phyloP scores from a whole-genome alignment of 164 flowering plant species.

The Vitis cinerea region DNA sequence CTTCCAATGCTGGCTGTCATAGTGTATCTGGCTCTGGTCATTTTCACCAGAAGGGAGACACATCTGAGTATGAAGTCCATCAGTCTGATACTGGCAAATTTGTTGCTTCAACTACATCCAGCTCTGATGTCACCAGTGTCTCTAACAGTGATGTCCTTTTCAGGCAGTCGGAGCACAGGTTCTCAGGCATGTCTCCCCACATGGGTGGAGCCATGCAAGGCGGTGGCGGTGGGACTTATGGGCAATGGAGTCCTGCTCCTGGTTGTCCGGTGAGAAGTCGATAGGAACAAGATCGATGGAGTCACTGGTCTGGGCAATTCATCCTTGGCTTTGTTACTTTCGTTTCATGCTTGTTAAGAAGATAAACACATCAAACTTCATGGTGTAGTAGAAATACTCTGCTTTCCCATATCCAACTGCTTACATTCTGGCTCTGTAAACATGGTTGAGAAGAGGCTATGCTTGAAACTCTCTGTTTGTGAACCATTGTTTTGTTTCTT shows the following conservation, averaged over 20 bases:
- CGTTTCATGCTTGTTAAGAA: neutral
- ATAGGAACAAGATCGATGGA: neutral
- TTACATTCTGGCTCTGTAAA: neutral
- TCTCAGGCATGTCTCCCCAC: conserved; percentile 33
- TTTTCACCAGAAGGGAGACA: conserved; percentile 19
- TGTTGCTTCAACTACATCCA: conserved; percentile 26
- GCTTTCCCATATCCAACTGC: neutral
- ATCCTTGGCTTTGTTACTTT: conserved; percentile 77
- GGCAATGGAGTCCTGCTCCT: conserved; percentile 40
- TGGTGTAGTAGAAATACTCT: neutral
- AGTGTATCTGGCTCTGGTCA: conserved; percentile 13
- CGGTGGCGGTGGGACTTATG: conserved; percentile 25
- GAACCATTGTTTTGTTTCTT: too few relatives aligned
- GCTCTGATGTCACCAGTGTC: conserved; percentile 27
- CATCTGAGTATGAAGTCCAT: conserved; percentile 23
- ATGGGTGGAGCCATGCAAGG: conserved; percentile 34
- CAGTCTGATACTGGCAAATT: conserved; percentile 21
- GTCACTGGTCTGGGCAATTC: conserved; percentile 60
- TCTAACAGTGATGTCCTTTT: conserved; percentile 25
- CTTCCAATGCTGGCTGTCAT: conserved; percentile 7
- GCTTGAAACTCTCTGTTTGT: too few relatives aligned
- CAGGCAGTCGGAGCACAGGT: conserved; percentile 33
- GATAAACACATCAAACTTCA: too few relatives aligned
- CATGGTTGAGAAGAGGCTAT: neutral
- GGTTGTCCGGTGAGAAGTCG: conserved; percentile 44